Conservation (phyloP, 805 yeast species). For the Pachysolen tannophilus region DNA sequence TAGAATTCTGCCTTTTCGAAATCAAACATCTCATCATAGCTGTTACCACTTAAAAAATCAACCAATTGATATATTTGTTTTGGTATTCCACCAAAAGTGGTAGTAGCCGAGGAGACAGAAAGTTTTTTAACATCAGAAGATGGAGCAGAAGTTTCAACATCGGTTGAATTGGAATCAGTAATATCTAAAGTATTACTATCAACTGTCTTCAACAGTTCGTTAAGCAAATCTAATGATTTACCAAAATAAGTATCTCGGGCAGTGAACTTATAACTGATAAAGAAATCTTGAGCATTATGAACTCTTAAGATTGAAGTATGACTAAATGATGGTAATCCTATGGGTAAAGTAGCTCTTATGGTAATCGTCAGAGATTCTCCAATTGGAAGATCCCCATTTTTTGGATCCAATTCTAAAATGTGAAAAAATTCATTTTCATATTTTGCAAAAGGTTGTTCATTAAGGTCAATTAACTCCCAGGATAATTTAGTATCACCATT, state of each 20-base stretch:
- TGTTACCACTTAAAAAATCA: slow-evolving; percentile 19
- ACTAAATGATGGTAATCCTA: slow-evolving; percentile 12
- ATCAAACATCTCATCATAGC: slow-evolving; percentile 19
- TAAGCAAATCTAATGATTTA: slow-evolving; percentile 21
- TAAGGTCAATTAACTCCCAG: slow-evolving; percentile 21
- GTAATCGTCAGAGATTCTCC: slow-evolving; percentile 20
- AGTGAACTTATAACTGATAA: slow-evolving; percentile 19
- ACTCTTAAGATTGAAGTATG: slow-evolving; percentile 20
- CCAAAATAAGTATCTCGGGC: slow-evolving; percentile 21
- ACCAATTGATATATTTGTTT: slow-evolving; percentile 21
- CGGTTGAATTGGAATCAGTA: slow-evolving; percentile 12
- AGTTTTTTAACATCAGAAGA: no score
- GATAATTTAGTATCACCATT: slow-evolving; percentile 26
- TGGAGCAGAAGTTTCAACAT: no score
- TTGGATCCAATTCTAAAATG: slow-evolving; percentile 29
- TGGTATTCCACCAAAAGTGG: slow-evolving; percentile 16
- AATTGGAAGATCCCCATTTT: slow-evolving; percentile 10
- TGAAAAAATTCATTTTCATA: no score
- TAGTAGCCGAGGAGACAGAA: not conserved
- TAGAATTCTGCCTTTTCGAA: not conserved
- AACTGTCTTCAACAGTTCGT: not conserved
- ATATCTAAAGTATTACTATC: not conserved
- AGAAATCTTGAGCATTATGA: slow-evolving; percentile 22
- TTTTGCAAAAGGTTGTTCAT: slow-evolving; percentile 20
- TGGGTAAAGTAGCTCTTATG: slow-evolving; percentile 5